Percentiles rank a stretch among this genome's conserved stretches.
Evolutionary conservation across 257 asterid genomes (phyloP).

Genomic region (Nicotiana sylvestris): DNA sequence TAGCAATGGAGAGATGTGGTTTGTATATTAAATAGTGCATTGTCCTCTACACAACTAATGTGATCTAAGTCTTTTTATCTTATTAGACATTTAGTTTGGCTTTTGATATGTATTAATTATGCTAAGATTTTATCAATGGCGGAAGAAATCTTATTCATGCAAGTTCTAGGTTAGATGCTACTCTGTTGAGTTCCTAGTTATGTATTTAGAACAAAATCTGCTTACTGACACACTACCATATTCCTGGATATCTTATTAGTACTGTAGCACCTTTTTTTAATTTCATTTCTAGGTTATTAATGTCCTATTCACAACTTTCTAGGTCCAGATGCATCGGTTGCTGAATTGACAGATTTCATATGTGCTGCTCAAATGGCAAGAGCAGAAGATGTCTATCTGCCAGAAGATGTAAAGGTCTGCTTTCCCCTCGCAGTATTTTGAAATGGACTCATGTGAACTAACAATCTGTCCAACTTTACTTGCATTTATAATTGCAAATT

Average conservation of each 20-base stretch:
- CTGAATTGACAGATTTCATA: constrained; percentile 55
- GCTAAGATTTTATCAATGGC: not conserved
- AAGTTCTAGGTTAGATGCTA: not conserved
- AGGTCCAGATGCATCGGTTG: constrained; percentile 60
- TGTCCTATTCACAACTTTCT: constrained; percentile 14
- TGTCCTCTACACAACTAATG: not conserved
- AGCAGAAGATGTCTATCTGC: constrained; percentile 48
- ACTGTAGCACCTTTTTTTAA: not conserved
- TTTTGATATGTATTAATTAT: not conserved
- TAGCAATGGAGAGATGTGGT: constrained; percentile 68
- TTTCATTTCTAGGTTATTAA: not conserved
- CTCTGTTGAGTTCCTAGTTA: not conserved
- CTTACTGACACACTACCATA: not conserved
- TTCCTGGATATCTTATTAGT: constrained; percentile 1
- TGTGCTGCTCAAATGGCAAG: constrained; percentile 76
- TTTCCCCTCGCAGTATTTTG: not conserved
- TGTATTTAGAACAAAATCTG: not conserved
- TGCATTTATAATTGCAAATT: not conserved
- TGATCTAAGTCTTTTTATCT: not conserved
- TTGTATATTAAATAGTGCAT: constrained; percentile 4
- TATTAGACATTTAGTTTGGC: constrained; percentile 8
- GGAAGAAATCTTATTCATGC: not conserved
- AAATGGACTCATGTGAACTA: not conserved
- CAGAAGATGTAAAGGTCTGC: constrained; percentile 53
- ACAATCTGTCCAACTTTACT: not conserved